Base-by-base conservation (phyloP, 441 rosid species). In the Jatropha multifida region DNA sequence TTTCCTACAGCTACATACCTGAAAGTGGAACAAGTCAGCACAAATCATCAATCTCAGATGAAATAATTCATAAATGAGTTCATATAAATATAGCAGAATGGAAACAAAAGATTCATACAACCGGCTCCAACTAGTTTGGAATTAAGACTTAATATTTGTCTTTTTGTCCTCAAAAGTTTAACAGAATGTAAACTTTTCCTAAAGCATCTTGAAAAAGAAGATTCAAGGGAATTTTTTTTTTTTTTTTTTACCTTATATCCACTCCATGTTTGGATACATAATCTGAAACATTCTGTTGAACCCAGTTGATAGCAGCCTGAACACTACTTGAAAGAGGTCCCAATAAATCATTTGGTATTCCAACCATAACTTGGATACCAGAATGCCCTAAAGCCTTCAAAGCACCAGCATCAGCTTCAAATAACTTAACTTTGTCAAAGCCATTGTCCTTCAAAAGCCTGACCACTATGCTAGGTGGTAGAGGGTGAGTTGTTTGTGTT, bases 311-410 rank as follows among this genome's bases (percentile, higher is more conserved):
- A 3, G 97, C 95, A 63, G 79, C 79, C 27, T 84, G 76, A 27
- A 86, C 90, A 56, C 86, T 84, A 71, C 87, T 73, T 0, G 98
- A 92, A 52, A 93, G 82, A 7, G 89, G 73, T 14, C 82, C 86
- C 51, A 93, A 73, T 61, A 92, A 79, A 4, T 94, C 90, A 80
- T 92, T 94, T 14, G 96, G 97, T 48, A 94, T 94, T 23, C 97
- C 98, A 4, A 94, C 89, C 96, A 92, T 94, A 73, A 94, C 96
- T 48, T 92, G 85, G 51, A 90, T 94, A 65, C 92, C 96, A 10
- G 97, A 94, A 48, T 78, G 86, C 4, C 91, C 96, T 0, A 94
- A 87, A 56, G 98, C 97, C 65, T 77, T 86, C 10, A 92, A 88
- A 26, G 91, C 89, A 15, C 76, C 86, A 51, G 94, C 83, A 75